Percentiles rank a stretch among this genome's conserved stretches.
Conservation (phyloP, 2,329 filamentous ascomycete species). For the Tothia fuscella region DNA sequence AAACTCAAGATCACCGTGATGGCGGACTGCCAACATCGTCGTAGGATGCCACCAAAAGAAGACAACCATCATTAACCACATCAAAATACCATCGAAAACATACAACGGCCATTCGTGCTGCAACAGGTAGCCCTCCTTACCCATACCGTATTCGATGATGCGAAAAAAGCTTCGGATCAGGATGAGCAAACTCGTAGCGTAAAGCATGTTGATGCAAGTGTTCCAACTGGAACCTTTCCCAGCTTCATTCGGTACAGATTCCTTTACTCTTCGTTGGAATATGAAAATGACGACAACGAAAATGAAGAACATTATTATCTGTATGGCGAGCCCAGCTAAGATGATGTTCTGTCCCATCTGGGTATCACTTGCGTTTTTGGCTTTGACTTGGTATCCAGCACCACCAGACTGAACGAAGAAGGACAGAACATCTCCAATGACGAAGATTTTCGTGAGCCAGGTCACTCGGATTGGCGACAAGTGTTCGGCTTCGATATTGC, state of each 20-base stretch:
- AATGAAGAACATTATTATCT: conserved; percentile 39
- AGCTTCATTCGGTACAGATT: no score
- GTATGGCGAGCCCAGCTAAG: conserved; percentile 36
- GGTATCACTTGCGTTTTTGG: background rate
- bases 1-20: no score
- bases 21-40: no score
- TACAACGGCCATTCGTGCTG: conserved; percentile 35
- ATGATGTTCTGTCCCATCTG: conserved; percentile 27
- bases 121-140: conserved; percentile 33
- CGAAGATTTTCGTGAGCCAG: conserved; percentile 37
- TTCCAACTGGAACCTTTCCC: no score
- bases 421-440: conserved; percentile 35
- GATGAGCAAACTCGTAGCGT: conserved; percentile 33
- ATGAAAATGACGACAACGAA: conserved; percentile 28
- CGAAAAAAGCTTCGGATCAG: conserved; percentile 38
- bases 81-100: conserved; percentile 35
- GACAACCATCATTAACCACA: conserved; percentile 31
- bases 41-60: conserved; percentile 28
- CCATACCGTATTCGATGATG: conserved; percentile 36
- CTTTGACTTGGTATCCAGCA: conserved; percentile 9
- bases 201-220: conserved; percentile 34
- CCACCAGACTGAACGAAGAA: conserved; percentile 38
- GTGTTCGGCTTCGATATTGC: conserved; percentile 28
- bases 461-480: conserved; percentile 30
- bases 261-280: conserved; percentile 21